Evolutionary conservation across 2,329 filamentous ascomycete species (phyloP).

Genomic region (Hymenoscyphus occultus): DNA sequence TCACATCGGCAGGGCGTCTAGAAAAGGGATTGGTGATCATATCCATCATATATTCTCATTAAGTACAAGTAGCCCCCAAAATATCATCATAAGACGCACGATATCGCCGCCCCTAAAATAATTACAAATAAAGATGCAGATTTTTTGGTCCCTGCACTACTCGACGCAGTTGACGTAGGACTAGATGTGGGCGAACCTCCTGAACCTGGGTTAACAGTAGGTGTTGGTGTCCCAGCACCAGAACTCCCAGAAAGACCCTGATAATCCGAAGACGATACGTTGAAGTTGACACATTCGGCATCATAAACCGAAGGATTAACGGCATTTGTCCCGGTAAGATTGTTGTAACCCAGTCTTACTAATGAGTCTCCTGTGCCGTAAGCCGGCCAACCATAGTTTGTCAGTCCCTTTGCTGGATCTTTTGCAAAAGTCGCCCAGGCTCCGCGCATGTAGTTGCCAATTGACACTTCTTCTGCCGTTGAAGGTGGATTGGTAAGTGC

Average conservation of each 20-base stretch:
- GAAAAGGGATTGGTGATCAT: not conserved
- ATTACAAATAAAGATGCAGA: conserved; percentile 4
- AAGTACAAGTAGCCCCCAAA: not conserved
- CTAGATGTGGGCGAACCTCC: not conserved
- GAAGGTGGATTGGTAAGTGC: conserved; percentile 22
- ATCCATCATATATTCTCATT: not conserved
- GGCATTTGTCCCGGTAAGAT: conserved; percentile 32
- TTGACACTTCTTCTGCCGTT: conserved; percentile 32
- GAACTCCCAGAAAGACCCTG: not conserved
- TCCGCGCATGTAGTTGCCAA: conserved; percentile 38
- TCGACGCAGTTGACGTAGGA: not conserved
- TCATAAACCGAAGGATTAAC: conserved; percentile 32
- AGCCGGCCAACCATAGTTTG: conserved; percentile 35
- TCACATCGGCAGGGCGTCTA: not conserved
- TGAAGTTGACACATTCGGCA: conserved; percentile 27
- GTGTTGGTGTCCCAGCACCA: not conserved
- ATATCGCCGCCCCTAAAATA: conserved; percentile 1
- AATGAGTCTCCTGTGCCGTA: conserved; percentile 31
- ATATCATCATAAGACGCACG: conserved; percentile 1
- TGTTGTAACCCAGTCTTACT: conserved; percentile 32
- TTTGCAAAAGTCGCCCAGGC: conserved; percentile 43
- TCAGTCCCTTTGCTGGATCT: conserved; percentile 37
- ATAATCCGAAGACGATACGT: conserved; percentile 8
- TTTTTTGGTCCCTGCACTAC: conserved; percentile 8
- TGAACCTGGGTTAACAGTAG: not conserved